A percentile compares a stretch with the other conserved stretches of the same genome.
Conservation (phyloP, 1,284 basidiomycete genomes). For the Ustilago esculenta region DNA sequence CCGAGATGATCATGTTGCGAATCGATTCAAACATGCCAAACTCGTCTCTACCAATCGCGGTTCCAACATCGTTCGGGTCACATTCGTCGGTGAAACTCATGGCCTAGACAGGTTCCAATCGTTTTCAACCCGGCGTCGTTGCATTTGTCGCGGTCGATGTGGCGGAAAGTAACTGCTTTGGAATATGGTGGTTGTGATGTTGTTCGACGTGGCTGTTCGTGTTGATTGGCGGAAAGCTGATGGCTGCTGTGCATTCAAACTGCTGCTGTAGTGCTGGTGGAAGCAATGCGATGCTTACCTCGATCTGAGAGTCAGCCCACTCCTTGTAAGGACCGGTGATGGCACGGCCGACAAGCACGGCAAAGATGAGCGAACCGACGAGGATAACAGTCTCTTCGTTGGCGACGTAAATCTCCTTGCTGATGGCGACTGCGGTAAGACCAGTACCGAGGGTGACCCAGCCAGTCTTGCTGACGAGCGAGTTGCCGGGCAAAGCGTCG, state of each 20-base stretch:
- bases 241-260: not conserved
- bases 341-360: conserved; percentile 80
- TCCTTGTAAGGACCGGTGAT: conserved; percentile 86
- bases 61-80: too few relatives aligned
- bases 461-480: conserved; percentile 90
- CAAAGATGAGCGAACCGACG: conserved; percentile 85
- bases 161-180: too few relatives aligned
- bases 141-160: too few relatives aligned
- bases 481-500: conserved; percentile 89
- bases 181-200: too few relatives aligned
- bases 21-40: too few relatives aligned
- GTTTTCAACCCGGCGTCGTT: too few relatives aligned
- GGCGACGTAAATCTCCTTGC: conserved; percentile 95
- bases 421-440: conserved; percentile 89
- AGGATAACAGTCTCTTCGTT: conserved; percentile 77
- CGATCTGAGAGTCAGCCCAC: conserved; percentile 76
- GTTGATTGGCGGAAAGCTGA: too few relatives aligned
- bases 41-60: too few relatives aligned
- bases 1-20: too few relatives aligned
- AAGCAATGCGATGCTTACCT: conserved; percentile 40
- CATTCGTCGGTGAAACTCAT: too few relatives aligned
- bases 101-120: too few relatives aligned
- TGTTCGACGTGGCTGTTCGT: too few relatives aligned
- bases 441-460: conserved; percentile 90
- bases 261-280: not conserved